Percentiles rank a stretch among this genome's conserved stretches.
phyloP scores from a whole-genome alignment of 1,284 basidiomycete species.

The Lentinula novae-zelandiae region DNA sequence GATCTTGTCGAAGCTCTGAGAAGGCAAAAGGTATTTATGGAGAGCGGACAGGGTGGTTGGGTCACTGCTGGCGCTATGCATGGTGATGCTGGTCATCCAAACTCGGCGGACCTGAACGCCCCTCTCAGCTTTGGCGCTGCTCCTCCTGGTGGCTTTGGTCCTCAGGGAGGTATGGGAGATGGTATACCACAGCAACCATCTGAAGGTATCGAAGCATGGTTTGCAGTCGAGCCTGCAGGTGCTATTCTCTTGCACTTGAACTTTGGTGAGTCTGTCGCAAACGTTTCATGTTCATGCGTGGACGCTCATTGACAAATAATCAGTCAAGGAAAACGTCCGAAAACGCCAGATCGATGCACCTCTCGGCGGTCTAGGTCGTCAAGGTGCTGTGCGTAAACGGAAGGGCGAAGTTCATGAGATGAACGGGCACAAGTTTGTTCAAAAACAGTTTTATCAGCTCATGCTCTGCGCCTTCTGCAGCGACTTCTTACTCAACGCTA shows the following conservation, averaged over 20 bases:
- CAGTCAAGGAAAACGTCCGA: conserved; percentile 95
- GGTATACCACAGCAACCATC: conserved; percentile 28
- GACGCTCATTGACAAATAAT: conserved; percentile 12
- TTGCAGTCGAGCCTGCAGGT: conserved; percentile 97
- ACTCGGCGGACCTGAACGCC: conserved; percentile 51
- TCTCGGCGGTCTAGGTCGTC: conserved; percentile 86
- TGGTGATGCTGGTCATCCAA: conserved; percentile 43
- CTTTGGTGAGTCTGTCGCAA: conserved; percentile 67
- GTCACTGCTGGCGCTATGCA: conserved; percentile 88
- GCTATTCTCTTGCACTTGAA: conserved; percentile 84
- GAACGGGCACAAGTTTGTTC: conserved; percentile 99
- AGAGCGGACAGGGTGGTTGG: conserved; percentile 87
- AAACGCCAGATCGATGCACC: conserved; percentile 90
- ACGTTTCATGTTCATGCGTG: background rate
- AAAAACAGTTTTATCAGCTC: conserved; percentile 97
- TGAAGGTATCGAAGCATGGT: conserved; percentile 96
- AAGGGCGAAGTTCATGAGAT: conserved; percentile 99
- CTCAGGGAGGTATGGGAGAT: conserved; percentile 19
- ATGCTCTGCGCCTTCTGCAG: conserved; percentile 98
- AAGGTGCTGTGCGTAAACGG: conserved; percentile 96
- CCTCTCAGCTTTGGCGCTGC: conserved; percentile 48
- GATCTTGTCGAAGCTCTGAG: conserved; percentile 95
- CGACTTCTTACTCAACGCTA: conserved; percentile 95
- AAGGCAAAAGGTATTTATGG: conserved; percentile 87
- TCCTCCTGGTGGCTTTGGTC: conserved; percentile 25